Conservation (phyloP, 345 rosid species). For the Eucalyptus guilfoylei region DNA sequence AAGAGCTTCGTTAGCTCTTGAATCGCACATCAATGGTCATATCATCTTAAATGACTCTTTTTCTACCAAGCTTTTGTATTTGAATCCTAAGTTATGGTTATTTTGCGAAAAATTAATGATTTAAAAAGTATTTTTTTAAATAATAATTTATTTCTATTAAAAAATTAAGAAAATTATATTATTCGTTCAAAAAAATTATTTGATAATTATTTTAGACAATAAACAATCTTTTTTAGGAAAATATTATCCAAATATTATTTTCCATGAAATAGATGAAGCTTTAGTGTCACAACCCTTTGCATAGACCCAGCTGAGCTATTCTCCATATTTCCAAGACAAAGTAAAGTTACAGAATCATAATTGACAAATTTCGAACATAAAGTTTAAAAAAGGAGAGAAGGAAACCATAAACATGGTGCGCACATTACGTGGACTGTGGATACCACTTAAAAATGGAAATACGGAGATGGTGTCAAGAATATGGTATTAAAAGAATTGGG, state of each 20-base stretch:
- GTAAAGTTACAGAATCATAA: not conserved
- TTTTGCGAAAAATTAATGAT: no score
- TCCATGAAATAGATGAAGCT: rapidly evolving
- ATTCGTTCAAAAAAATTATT: no score
- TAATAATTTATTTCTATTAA: no score
- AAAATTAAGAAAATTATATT: no score
- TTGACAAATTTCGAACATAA: not conserved
- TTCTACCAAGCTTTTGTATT: not conserved
- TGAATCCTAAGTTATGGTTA: no score
- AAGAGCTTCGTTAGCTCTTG: not conserved
- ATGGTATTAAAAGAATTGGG: not conserved
- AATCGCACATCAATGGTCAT: not conserved
- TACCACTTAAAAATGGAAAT: not conserved
- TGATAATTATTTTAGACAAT: no score
- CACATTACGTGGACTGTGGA: not conserved
- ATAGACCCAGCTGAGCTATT: not conserved
- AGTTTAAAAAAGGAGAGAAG: not conserved
- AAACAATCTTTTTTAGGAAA: no score
- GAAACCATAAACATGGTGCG: not conserved
- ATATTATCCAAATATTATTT: not conserved
- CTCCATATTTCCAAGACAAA: not conserved
- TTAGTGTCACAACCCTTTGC: not conserved
- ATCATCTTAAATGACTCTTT: not conserved
- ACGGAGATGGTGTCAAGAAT: not conserved
- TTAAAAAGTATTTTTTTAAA: no score